Conservation (phyloP, 108 stramenopile genomes). For the Cyclotella baltica region DNA sequence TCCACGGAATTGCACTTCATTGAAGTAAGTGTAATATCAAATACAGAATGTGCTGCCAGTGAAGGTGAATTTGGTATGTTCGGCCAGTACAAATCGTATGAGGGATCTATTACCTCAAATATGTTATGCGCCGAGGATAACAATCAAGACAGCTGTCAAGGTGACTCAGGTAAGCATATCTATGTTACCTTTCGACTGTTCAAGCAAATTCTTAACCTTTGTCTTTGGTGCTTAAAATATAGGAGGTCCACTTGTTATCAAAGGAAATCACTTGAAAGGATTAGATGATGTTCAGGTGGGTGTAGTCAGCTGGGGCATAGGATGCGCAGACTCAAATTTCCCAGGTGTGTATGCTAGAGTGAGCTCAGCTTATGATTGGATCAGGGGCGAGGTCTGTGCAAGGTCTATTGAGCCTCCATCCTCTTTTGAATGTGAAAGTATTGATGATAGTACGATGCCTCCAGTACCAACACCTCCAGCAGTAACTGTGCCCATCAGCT, state of each 20-base stretch:
- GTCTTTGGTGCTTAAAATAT: too few species aligned
- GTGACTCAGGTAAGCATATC: conserved; percentile 26
- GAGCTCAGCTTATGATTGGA: conserved; percentile 41
- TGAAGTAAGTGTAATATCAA: conserved; percentile 38
- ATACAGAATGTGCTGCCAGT: conserved; percentile 34
- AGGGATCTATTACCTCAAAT: conserved; percentile 32
- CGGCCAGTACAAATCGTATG: conserved; percentile 13
- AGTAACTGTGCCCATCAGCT: neutral
- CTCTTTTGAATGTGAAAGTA: conserved; percentile 26
- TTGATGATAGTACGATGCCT: too few species aligned
- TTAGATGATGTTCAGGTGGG: conserved; percentile 30
- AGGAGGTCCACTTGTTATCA: conserved; percentile 32
- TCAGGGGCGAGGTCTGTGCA: conserved; percentile 21
- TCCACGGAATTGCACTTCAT: conserved; percentile 36
- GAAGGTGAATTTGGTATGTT: conserved; percentile 12
- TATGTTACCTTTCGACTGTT: too few species aligned
- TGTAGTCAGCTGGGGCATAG: conserved; percentile 46
- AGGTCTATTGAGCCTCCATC: conserved; percentile 17
- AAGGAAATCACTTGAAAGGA: neutral
- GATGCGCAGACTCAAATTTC: conserved; percentile 20
- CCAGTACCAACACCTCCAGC: neutral
- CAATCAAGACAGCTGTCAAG: conserved; percentile 46
- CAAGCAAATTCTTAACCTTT: too few species aligned
- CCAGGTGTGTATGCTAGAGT: conserved; percentile 53
- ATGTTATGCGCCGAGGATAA: conserved; percentile 48